A percentile compares a stretch with the other conserved stretches of the same genome.
Conservation (phyloP, 2,329 filamentous ascomycete genomes). For the Colletotrichum echinochloae region DNA sequence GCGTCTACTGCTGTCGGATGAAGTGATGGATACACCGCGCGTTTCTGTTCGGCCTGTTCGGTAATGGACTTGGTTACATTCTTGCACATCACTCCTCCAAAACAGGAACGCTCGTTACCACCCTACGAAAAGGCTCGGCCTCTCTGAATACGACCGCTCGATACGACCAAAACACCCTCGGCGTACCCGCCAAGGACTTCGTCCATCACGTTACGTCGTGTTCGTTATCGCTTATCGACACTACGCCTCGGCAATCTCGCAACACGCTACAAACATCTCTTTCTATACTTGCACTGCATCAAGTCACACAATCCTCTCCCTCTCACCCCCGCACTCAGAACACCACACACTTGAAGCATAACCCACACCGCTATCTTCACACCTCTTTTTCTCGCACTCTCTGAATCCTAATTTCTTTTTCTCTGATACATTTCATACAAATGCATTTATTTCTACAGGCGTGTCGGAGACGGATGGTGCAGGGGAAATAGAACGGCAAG, state of each 20-base stretch:
- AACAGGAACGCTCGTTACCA: slow-evolving; percentile 12
- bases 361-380: neutral
- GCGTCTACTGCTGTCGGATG: neutral
- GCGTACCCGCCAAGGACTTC: neutral
- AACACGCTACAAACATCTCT: neutral
- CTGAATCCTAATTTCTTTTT: neutral
- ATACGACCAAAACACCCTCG: neutral
- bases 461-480: neutral
- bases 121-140: slow-evolving; percentile 2
- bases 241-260: slow-evolving; percentile 34
- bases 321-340: neutral
- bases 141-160: slow-evolving; percentile 10
- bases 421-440: slow-evolving; percentile 28
- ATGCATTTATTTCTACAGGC: slow-evolving; percentile 29
- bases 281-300: neutral
- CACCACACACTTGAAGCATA: slow-evolving; percentile 2
- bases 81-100: slow-evolving; percentile 14
- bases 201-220: neutral
- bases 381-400: neutral
- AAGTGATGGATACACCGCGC: slow-evolving; percentile 21
- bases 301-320: neutral
- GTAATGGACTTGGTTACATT: slow-evolving; percentile 30
- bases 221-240: slow-evolving; percentile 34
- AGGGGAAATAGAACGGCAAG: slow-evolving; percentile 7
- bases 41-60: slow-evolving; percentile 22